Evolutionary conservation across 805 yeast genomes (phyloP), one percentile per base, ranked within the genome.

Genomic region (Lachancea quebecensis): DNA sequence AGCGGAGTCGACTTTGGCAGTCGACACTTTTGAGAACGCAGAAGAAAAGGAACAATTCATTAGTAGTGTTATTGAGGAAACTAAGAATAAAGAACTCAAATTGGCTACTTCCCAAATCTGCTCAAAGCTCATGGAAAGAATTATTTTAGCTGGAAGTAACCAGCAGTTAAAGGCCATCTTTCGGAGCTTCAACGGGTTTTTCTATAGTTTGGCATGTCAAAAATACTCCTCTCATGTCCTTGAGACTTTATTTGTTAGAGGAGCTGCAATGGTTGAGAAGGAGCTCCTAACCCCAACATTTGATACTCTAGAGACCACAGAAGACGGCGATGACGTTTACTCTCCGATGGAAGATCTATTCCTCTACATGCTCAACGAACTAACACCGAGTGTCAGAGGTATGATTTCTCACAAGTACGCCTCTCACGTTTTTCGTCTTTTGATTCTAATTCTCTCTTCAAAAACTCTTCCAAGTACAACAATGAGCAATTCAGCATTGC

Each of bases 171-270:
- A 81, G 54, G 69, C 71, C 29, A 59, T 90, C 0, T 85, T 82
- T 63, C 74, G 72, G 48, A 77, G 81, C 1, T 85, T 89, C 57
- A 71, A 71, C 35, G 87, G 85, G n/a, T 84, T 84, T 52, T 83
- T 86, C 54, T 78, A 75, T n/a, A 78, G 82, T 16, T 71, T 90
- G 52, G 77, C 93, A 3, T 80, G 80, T 54, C 97, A 93, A 58
- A 89, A 90, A 61, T 91, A 88, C 60, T 81, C 96, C 1, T 90
- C 97, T 0, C 99, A 93, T 64, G 95, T 95, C 49, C 70, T 89
- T 44, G 98, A 91, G 63, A 86, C 98, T 0, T 70, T 89, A 32
- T 64, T 91, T 27, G 85, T 84, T 28, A 72, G 91, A 61, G 64
- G 79, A 43, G 91, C 96, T 2, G 78, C 85, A 1, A 61, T 84